Evolutionary conservation across 2,329 filamentous ascomycete genomes (phyloP).

Genomic region (Balansia obtecta): DNA sequence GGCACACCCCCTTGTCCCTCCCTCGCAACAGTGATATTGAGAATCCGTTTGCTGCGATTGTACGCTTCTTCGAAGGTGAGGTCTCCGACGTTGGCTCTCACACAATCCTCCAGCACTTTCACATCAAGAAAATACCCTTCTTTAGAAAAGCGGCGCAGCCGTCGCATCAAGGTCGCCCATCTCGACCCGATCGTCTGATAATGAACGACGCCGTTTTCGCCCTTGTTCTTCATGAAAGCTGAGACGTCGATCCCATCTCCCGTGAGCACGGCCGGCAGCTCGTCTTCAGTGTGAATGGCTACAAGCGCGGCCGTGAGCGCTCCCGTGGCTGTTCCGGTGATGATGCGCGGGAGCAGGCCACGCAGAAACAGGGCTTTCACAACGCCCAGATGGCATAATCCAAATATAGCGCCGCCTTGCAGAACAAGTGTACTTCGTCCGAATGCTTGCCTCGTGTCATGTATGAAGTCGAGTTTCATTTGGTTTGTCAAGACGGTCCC

Average conservation of each 20-base stretch:
- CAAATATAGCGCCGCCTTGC: conserved; percentile 85
- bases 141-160: conserved; percentile 54
- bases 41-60: conserved; percentile 66
- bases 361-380: conserved; percentile 76
- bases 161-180: conserved; percentile 50
- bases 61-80: conserved; percentile 91
- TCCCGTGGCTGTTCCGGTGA: conserved; percentile 82
- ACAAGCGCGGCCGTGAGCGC: conserved; percentile 83
- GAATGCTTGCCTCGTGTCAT: conserved; percentile 80
- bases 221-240: conserved; percentile 47
- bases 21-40: conserved; percentile 86
- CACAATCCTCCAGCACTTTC: conserved; percentile 68
- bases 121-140: conserved; percentile 81
- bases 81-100: conserved; percentile 75
- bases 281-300: conserved; percentile 75
- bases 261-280: conserved; percentile 63
- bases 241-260: conserved; percentile 73
- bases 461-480: conserved; percentile 73
- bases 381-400: conserved; percentile 79
- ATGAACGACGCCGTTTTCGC: conserved; percentile 19
- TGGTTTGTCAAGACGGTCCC: conserved; percentile 47
- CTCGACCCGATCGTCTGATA: conserved; percentile 28
- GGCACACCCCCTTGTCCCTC: conserved; percentile 64
- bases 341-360: conserved; percentile 74
- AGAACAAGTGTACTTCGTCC: conserved; percentile 75